Percentiles rank a stretch among this genome's conserved stretches.
These are phyloP conservation scores for Pythium scleroteichum DNA, from an alignment of 352 stramenopile genomes.

Conservation along the genomic window DNA sequence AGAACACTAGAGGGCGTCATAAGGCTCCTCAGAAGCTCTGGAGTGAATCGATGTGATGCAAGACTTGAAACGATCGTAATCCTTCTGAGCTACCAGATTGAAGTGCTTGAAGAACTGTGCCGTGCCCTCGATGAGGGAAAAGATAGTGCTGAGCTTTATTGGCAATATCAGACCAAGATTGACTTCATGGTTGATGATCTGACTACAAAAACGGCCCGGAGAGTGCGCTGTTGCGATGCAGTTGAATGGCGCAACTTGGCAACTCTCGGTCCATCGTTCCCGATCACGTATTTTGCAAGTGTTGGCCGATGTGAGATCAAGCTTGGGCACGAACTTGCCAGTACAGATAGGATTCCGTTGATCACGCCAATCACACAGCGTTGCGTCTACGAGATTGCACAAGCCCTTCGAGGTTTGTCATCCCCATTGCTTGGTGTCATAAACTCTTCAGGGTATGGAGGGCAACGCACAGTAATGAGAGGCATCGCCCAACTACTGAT, in stretches of 20 bases:
- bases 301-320: slow-evolving; percentile 43
- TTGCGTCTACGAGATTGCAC: slow-evolving; percentile 51
- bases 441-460: slow-evolving; percentile 3
- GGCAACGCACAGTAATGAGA: slow-evolving; percentile 18
- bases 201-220: slow-evolving; percentile 1
- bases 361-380: slow-evolving; percentile 54
- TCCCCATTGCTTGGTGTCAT: slow-evolving; percentile 33
- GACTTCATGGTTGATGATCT: slow-evolving; percentile 26
- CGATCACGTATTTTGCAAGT: slow-evolving; percentile 25
- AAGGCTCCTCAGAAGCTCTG: not conserved
- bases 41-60: slow-evolving; percentile 1
- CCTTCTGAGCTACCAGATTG: slow-evolving; percentile 10
- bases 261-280: slow-evolving; percentile 16
- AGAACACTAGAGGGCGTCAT: not conserved
- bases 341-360: slow-evolving; percentile 32
- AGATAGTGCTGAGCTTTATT: slow-evolving; percentile 5
- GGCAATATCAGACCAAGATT: slow-evolving; percentile 22
- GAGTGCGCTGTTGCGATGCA: slow-evolving; percentile 10
- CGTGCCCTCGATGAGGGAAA: not conserved
- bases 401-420: slow-evolving; percentile 34
- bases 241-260: slow-evolving; percentile 6
- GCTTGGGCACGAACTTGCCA: slow-evolving; percentile 55
- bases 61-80: slow-evolving; percentile 18
- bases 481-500: slow-evolving; percentile 38
- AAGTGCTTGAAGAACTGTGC: slow-evolving; percentile 12